Conservation (phyloP, 176 grass and related monocot species). For the Bothriochloa decipiens region DNA sequence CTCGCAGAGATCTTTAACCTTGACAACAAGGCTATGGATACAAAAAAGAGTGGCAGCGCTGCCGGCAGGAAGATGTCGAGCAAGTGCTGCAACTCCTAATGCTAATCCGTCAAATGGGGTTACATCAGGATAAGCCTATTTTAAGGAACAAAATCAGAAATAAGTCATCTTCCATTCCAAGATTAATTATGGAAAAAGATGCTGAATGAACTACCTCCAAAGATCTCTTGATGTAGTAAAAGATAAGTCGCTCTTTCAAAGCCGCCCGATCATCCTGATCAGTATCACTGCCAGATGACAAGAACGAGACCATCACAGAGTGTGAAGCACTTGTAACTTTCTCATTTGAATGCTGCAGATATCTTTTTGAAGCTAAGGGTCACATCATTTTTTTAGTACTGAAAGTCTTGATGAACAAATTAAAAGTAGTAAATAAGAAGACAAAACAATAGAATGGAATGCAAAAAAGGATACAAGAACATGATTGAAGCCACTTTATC, state of each 20-base stretch:
- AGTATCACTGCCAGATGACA: constrained; percentile 64
- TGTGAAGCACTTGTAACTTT: constrained; percentile 86
- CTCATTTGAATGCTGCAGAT: constrained; percentile 91
- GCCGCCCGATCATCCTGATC: constrained; percentile 56
- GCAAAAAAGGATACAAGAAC: constrained; percentile 81
- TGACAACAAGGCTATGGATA: constrained; percentile 67
- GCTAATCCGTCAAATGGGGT: constrained; percentile 87
- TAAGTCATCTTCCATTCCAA: neutral
- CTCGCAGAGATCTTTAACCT: constrained; percentile 64
- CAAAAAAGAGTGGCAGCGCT: constrained; percentile 77
- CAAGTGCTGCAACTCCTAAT: constrained; percentile 76
- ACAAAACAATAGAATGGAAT: neutral
- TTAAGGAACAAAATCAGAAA: neutral
- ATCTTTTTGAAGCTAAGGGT: constrained; percentile 72
- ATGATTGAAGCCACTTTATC: constrained; percentile 61
- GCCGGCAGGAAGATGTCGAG: constrained; percentile 74
- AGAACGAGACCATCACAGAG: constrained; percentile 88
- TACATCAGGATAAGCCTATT: constrained; percentile 72
- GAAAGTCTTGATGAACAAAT: constrained; percentile 9
- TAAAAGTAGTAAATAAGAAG: neutral
- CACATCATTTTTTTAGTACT: neutral
- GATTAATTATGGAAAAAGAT: neutral
- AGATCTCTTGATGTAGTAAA: constrained; percentile 80
- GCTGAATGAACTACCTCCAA: constrained; percentile 56
- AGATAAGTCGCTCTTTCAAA: constrained; percentile 86